These are phyloP conservation scores for Rhododendron kiyosumense DNA, from an alignment of 148 eudicot species.

Conservation along the genomic window DNA sequence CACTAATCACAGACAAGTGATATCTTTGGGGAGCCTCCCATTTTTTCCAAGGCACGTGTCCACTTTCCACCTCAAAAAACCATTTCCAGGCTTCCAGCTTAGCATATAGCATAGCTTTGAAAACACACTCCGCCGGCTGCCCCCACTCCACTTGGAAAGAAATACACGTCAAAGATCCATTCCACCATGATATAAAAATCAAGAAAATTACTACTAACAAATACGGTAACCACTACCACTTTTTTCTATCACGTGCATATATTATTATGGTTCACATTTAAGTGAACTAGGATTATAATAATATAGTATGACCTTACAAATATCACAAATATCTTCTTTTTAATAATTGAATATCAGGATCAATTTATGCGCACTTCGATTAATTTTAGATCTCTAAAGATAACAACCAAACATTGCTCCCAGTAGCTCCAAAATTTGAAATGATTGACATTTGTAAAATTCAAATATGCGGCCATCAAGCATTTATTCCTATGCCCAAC, in stretches of 20 bases:
- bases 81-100: neutral
- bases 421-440: no score
- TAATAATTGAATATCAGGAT: no score
- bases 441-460: no score
- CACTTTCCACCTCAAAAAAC: neutral
- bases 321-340: no score
- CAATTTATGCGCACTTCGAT: fast-evolving
- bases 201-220: neutral
- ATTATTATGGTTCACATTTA: no score
- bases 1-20: neutral
- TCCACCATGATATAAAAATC: neutral
- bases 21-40: neutral
- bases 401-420: no score
- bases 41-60: neutral
- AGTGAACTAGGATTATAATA: no score
- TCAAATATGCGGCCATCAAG: no score
- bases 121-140: neutral
- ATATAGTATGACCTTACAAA: no score
- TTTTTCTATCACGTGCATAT: neutral
- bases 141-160: neutral
- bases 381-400: no score
- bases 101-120: neutral
- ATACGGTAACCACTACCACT: neutral
- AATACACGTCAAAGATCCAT: neutral
- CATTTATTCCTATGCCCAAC: no score